Evolutionary conservation across 129 eudicot species (phyloP).

Genomic region (Centaurea solstitialis): DNA sequence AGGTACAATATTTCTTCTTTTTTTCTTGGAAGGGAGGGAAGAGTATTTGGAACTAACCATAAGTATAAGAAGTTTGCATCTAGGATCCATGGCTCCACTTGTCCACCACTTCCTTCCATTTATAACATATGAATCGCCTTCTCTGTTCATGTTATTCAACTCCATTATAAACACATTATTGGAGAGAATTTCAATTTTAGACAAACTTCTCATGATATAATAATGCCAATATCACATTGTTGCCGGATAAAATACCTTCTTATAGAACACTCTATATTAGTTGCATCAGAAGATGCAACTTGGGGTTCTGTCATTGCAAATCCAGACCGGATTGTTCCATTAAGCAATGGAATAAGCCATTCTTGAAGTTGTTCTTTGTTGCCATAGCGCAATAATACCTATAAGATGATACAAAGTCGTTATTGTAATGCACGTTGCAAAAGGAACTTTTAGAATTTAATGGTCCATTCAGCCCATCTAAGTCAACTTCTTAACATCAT

Average conservation of each 20-base stretch:
- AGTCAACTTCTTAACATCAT: not conserved
- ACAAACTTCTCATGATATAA: slow-evolving; percentile 8
- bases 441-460: not conserved
- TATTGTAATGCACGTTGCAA: not conserved
- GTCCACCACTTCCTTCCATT: slow-evolving; percentile 99
- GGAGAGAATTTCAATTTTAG: not conserved
- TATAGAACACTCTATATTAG: slow-evolving; percentile 94
- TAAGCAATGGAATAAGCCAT: slow-evolving; percentile 97
- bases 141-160: slow-evolving; percentile 44
- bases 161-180: not conserved
- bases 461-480: not conserved
- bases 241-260: slow-evolving; percentile 45
- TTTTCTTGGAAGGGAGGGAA: not conserved
- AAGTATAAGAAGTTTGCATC: slow-evolving; percentile 92
- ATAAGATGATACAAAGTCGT: not conserved
- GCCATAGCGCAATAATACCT: slow-evolving; percentile 96
- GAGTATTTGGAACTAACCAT: slow-evolving; percentile 60
- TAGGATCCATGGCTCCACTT: slow-evolving; percentile 99
- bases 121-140: slow-evolving; percentile 79
- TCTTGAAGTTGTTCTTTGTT: slow-evolving; percentile 78
- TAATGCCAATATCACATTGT: not conserved
- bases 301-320: slow-evolving; percentile 99
- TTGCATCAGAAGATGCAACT: slow-evolving; percentile 98
- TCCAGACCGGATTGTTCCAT: slow-evolving; percentile 93
- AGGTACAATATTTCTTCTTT: not conserved